Evolutionary conservation across 164 flowering plant genomes (phyloP).

Genomic region (Annona cherimola): DNA sequence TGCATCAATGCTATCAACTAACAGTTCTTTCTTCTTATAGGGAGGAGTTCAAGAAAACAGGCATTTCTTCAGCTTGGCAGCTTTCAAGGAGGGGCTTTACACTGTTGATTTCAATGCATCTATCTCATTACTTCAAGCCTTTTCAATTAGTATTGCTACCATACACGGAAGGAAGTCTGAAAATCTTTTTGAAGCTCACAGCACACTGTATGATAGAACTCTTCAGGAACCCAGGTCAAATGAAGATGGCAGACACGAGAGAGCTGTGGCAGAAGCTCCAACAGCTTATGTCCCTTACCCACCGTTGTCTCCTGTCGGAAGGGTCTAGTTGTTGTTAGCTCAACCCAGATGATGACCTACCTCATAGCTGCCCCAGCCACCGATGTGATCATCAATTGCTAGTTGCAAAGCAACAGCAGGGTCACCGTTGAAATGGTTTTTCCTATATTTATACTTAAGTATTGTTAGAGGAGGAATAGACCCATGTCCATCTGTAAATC

Average conservation of each 20-base stretch:
- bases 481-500: neutral
- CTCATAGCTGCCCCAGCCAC: neutral
- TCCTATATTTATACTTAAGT: neutral
- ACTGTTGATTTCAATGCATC: constrained; percentile 49
- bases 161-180: constrained; percentile 31
- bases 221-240: constrained; percentile 12
- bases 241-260: constrained; percentile 11
- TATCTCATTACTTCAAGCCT: constrained; percentile 66
- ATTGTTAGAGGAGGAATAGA: neutral
- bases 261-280: constrained; percentile 18
- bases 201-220: constrained; percentile 16
- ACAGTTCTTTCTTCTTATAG: constrained; percentile 25
- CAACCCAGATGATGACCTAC: neutral
- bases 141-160: constrained; percentile 58
- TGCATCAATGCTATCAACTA: neutral
- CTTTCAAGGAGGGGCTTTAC: constrained; percentile 43
- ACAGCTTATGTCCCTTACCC: constrained; percentile 44
- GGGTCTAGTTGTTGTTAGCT: constrained; percentile 36
- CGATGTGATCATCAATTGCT: neutral
- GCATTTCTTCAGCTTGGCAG: constrained; percentile 51
- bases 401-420: neutral
- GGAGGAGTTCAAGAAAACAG: constrained; percentile 32
- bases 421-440: neutral
- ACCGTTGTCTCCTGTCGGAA: constrained; percentile 69
- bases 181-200: constrained; percentile 19